Percentiles rank a stretch among this genome's conserved stretches.
phyloP scores from a whole-genome alignment of 306 rosid genomes.

The Calophaca sinica region DNA sequence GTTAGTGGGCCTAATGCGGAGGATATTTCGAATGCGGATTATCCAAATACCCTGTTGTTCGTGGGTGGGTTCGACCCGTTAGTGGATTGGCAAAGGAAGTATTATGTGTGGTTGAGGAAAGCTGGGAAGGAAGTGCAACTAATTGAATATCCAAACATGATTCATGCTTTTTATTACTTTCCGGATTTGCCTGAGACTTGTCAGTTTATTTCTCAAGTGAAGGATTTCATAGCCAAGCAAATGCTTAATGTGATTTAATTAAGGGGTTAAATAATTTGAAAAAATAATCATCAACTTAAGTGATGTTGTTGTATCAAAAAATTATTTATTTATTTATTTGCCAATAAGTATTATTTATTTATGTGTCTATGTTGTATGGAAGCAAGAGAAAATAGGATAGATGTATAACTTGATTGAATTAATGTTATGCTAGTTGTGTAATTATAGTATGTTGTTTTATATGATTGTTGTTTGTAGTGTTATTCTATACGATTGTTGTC shows the following conservation, averaged over 20 bases:
- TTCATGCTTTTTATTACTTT: conserved; percentile 66
- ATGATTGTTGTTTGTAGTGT: too few relatives aligned
- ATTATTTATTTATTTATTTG: too few relatives aligned
- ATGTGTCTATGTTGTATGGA: too few relatives aligned
- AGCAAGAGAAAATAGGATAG: too few relatives aligned
- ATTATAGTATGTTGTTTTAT: too few relatives aligned
- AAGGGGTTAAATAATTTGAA: neutral
- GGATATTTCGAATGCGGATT: conserved; percentile 59
- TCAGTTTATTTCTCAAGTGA: conserved; percentile 46
- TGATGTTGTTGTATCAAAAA: too few relatives aligned
- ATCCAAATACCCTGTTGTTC: conserved; percentile 65
- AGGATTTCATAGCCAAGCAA: conserved; percentile 52
- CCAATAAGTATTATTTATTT: too few relatives aligned
- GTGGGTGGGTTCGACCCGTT: conserved; percentile 75
- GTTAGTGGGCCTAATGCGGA: conserved; percentile 66
- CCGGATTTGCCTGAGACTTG: conserved; percentile 54
- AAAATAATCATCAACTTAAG: too few relatives aligned
- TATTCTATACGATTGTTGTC: too few relatives aligned
- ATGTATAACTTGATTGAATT: too few relatives aligned
- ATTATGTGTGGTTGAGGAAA: conserved; percentile 63
- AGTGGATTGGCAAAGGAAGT: conserved; percentile 71
- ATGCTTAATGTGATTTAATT: neutral
- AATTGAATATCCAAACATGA: conserved; percentile 62
- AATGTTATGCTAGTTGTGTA: too few relatives aligned
- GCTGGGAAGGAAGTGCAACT: conserved; percentile 59